Evolutionary conservation across 2,329 filamentous ascomycete species (phyloP).

Genomic region (Fusarium xylarioides): DNA sequence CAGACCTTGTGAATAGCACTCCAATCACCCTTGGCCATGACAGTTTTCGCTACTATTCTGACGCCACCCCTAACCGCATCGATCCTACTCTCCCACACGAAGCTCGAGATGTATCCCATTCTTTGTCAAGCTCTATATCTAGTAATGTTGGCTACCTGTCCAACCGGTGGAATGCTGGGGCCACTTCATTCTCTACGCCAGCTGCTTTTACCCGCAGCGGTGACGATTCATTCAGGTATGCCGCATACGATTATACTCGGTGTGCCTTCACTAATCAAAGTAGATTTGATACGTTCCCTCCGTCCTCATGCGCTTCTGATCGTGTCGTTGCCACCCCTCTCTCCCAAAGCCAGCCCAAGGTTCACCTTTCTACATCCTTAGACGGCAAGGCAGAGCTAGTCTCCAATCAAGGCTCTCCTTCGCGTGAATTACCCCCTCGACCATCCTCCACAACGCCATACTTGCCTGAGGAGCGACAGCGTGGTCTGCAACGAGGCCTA

Average conservation of each 20-base stretch:
- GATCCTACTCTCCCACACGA: slow-evolving; percentile 43
- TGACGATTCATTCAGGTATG: slow-evolving; percentile 60
- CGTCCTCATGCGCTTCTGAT: slow-evolving; percentile 54
- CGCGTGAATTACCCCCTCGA: slow-evolving; percentile 61
- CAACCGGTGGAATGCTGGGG: slow-evolving; percentile 64
- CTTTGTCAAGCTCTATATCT: slow-evolving; percentile 53
- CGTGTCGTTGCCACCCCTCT: slow-evolving; percentile 52
- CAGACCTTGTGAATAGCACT: slow-evolving; percentile 40
- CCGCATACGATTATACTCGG: background rate
- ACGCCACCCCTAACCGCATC: slow-evolving; percentile 41
- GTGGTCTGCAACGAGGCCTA: slow-evolving; percentile 70
- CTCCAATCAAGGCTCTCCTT: slow-evolving; percentile 72
- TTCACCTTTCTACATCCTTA: slow-evolving; percentile 83
- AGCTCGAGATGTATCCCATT: slow-evolving; percentile 40
- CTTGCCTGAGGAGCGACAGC: slow-evolving; percentile 58
- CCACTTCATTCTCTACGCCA: slow-evolving; percentile 61
- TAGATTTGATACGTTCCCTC: slow-evolving; percentile 56
- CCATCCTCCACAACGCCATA: slow-evolving; percentile 58
- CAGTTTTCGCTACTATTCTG: slow-evolving; percentile 23
- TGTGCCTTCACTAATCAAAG: slow-evolving; percentile 9
- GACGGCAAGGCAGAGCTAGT: slow-evolving; percentile 92
- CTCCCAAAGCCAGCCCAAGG: slow-evolving; percentile 55
- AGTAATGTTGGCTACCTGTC: slow-evolving; percentile 61
- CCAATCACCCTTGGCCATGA: slow-evolving; percentile 37
- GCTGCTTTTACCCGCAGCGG: slow-evolving; percentile 50